Evolutionary conservation across 2,329 filamentous ascomycete genomes (phyloP).

Genomic region (Karstenula rhodostoma): DNA sequence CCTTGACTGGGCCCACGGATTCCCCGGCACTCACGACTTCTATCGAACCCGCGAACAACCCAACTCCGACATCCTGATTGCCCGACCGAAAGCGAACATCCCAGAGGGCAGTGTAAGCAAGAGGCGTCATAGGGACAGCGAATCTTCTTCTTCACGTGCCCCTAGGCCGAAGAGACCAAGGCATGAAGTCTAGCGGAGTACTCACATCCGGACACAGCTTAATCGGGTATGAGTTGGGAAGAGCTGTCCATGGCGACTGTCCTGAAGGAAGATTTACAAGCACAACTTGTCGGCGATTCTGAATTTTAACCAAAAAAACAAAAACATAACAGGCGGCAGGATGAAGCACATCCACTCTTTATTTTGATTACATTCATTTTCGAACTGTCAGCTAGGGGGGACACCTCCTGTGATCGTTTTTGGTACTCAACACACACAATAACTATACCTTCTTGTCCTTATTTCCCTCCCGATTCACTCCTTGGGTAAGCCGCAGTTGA

Average conservation of each 20-base stretch:
- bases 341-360: too few relatives aligned
- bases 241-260: background rate
- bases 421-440: too few relatives aligned
- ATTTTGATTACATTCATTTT: too few relatives aligned
- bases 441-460: too few relatives aligned
- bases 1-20: conserved; percentile 12
- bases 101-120: background rate
- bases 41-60: conserved; percentile 10
- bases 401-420: too few relatives aligned
- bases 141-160: background rate
- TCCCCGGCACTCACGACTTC: conserved; percentile 18
- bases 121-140: background rate
- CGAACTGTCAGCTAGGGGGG: too few relatives aligned
- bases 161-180: background rate
- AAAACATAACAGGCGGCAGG: too few relatives aligned
- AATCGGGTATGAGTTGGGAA: background rate
- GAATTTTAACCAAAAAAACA: too few relatives aligned
- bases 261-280: too few relatives aligned
- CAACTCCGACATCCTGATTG: conserved; percentile 9
- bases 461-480: too few relatives aligned
- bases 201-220: background rate
- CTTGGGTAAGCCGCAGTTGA: too few relatives aligned
- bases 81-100: conserved; percentile 7
- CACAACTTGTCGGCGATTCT: too few relatives aligned
- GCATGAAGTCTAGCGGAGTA: background rate